Base-by-base conservation (phyloP, 139 green algal species). In the Pleodorina starrii region DNA sequence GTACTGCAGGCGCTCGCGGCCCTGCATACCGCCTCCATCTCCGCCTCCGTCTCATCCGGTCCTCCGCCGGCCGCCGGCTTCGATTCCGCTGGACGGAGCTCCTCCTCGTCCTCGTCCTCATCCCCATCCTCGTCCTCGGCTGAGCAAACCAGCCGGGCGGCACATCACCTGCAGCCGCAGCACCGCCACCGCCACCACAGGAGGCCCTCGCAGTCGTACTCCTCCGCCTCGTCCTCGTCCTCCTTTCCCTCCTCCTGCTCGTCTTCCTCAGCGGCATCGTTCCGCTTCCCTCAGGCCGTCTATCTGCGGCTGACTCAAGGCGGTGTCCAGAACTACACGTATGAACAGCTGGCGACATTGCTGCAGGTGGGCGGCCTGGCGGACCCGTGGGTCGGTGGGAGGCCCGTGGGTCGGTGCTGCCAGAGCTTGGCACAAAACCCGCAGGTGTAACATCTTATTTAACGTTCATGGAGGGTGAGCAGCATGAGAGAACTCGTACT, bases 281-380 rank as follows among this genome's bases (percentile, higher is more conserved):
- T 76, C 57, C 80, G 80, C 80, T 86, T 86, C 80, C 80, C 80
- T 1, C 80, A 86, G 6, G 80, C 80, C 59, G 80, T 86, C 12
- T 59, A 60, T 10, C 80, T 86, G 80, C 80, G 80, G 27, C 80
- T 86, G 40, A 23, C 59, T 11, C 59, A 76, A 27, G 80, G 80
- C 25, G 80, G 40, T 38, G 59, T 44, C 36, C 7, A 40, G 2
- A 69, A 51, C 27, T 85, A 86, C 59, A 38, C 25, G 16, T 86
- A 86, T 40, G 59, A 75, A 21, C 80, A 86, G 60, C 80, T 86
- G 5, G 40, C 40, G 2, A 51, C 42, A 23, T 57, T 86, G 40
- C 42, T 86, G 80, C 59, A 48, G 48, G 76, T 82, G 46, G 11
- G 74, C 63, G n/a, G n/a, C n/a, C n/a, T n/a, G n/a, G n/a, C n/a